Percentiles rank a stretch among this genome's conserved stretches.
These are phyloP conservation scores for Cercospora zeae-maydis DNA, from an alignment of 2,329 filamentous ascomycete species.

Conservation along the genomic window DNA sequence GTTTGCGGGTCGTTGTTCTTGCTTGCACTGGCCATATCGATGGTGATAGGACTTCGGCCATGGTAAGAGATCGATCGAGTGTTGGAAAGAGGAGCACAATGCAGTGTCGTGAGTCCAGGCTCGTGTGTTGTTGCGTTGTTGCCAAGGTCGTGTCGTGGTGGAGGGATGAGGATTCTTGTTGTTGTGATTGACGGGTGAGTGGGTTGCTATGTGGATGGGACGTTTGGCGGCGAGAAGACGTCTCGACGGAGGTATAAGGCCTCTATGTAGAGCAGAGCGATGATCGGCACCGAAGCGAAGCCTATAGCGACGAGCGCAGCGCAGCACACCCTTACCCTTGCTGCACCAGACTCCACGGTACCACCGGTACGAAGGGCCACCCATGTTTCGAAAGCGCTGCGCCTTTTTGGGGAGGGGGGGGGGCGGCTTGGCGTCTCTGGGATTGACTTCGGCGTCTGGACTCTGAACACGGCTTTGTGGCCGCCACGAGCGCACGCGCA, in stretches of 20 bases:
- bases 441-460: neutral
- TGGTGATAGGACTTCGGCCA: slow-evolving; percentile 5
- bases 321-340: neutral
- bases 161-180: neutral
- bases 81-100: neutral
- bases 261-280: neutral
- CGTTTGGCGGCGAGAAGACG: neutral
- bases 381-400: neutral
- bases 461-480: neutral
- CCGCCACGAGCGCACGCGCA: neutral
- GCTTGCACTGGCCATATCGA: slow-evolving; percentile 13
- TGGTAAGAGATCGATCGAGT: slow-evolving; percentile 33
- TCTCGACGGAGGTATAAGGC: neutral
- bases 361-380: neutral
- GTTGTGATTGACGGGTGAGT: neutral
- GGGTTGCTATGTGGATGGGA: neutral
- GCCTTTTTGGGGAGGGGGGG: neutral
- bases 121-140: neutral
- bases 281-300: neutral
- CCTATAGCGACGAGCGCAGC: neutral
- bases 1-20: slow-evolving; percentile 19
- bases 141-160: neutral
- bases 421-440: neutral
- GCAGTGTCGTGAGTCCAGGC: neutral
- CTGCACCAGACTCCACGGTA: neutral